Evolutionary conservation across 2,329 filamentous ascomycete species (phyloP).

Genomic region (Onygenales sp.): DNA sequence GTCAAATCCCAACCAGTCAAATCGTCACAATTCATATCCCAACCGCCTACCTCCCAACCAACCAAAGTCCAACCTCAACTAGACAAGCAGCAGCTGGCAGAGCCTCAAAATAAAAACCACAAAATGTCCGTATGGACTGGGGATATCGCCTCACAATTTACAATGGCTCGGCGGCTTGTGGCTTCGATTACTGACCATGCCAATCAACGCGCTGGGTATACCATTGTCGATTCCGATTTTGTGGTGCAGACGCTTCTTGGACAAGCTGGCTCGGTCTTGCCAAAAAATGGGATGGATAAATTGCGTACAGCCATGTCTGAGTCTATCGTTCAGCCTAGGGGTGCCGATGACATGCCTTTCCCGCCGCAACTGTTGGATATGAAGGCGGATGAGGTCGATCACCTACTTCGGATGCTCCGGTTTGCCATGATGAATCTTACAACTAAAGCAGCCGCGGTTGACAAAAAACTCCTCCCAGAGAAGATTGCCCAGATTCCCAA

Average conservation of each 20-base stretch:
- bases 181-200: slow-evolving; percentile 37
- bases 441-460: slow-evolving; percentile 30
- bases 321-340: slow-evolving; percentile 31
- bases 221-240: slow-evolving; percentile 34
- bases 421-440: slow-evolving; percentile 32
- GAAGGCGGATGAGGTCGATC: slow-evolving; percentile 34
- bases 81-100: not conserved
- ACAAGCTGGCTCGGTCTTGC: slow-evolving; percentile 30
- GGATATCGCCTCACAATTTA: slow-evolving; percentile 8
- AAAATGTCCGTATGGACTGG: slow-evolving; percentile 2
- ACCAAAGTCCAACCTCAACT: slow-evolving; percentile 10
- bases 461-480: slow-evolving; percentile 27
- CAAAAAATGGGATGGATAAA: slow-evolving; percentile 33
- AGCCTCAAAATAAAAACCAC: slow-evolving; percentile 1
- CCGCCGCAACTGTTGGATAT: slow-evolving; percentile 31
- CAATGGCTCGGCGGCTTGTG: slow-evolving; percentile 28
- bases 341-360: slow-evolving; percentile 28
- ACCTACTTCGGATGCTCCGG: slow-evolving; percentile 34
- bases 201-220: slow-evolving; percentile 35
- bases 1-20: not conserved
- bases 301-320: slow-evolving; percentile 35
- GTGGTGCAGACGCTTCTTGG: slow-evolving; percentile 34
- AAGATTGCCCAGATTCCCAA: slow-evolving; percentile 22
- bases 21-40: not conserved
- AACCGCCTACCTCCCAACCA: slow-evolving; percentile 15